Evolutionary conservation across 2,329 filamentous ascomycete genomes (phyloP).

Genomic region (Xylariales sp.): DNA sequence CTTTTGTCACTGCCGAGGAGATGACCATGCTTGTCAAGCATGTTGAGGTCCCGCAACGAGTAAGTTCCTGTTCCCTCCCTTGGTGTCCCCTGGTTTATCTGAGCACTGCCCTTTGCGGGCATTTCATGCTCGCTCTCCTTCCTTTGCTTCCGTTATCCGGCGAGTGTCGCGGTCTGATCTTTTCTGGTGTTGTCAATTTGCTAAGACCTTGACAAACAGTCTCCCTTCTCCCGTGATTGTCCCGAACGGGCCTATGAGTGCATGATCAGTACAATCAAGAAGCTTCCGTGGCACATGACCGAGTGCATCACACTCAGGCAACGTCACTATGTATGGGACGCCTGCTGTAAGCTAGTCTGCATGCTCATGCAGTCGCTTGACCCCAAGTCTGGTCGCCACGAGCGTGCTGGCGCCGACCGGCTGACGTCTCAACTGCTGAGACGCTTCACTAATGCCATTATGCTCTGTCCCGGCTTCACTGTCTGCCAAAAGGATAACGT

Average conservation of each 20-base stretch:
- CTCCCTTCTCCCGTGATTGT: conserved; percentile 55
- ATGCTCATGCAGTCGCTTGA: conserved; percentile 28
- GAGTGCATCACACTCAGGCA: conserved; percentile 53
- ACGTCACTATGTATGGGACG: conserved; percentile 47
- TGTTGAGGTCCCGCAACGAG: conserved; percentile 56
- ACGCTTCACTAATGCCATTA: conserved; percentile 46
- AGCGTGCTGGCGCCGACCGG: conserved; percentile 34
- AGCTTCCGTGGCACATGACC: conserved; percentile 59
- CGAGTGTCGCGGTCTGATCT: too few species aligned
- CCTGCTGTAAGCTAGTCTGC: conserved; percentile 44
- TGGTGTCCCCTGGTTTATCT: background rate
- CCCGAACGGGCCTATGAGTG: conserved; percentile 63
- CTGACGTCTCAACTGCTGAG: conserved; percentile 49
- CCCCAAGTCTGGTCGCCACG: conserved; percentile 31
- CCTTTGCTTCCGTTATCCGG: too few species aligned
- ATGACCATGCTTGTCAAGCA: conserved; percentile 61
- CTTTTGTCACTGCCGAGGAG: conserved; percentile 59
- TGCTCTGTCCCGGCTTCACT: conserved; percentile 58
- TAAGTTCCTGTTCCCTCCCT: conserved; percentile 33
- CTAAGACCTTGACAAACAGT: conserved; percentile 33
- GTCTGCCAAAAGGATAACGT: conserved; percentile 58
- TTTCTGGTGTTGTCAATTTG: too few species aligned
- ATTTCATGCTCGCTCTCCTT: background rate
- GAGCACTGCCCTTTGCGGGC: too few species aligned
- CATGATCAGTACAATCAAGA: conserved; percentile 57